phyloP scores from a whole-genome alignment of 345 rosid species.

The Eucalyptus sp. region DNA sequence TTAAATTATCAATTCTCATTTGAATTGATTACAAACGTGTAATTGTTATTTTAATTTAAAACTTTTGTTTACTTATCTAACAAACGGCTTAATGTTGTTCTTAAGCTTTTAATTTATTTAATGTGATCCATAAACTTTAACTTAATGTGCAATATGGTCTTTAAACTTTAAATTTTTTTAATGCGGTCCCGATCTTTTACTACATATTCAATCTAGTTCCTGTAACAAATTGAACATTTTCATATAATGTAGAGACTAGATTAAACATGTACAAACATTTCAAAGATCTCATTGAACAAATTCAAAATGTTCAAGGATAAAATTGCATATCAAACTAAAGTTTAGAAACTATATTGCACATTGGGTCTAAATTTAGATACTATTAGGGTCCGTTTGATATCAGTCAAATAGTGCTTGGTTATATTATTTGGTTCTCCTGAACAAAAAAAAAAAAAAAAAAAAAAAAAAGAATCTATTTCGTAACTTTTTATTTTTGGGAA shows the following conservation, averaged over 20 bases:
- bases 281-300: neutral
- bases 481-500: too few species aligned
- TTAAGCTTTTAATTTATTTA: neutral
- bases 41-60: neutral
- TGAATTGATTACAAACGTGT: neutral
- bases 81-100: neutral
- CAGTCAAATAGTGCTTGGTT: rapidly evolving
- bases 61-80: neutral
- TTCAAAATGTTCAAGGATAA: neutral
- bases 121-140: neutral
- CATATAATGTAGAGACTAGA: neutral
- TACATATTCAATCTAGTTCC: too few species aligned
- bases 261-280: neutral
- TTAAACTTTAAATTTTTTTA: neutral
- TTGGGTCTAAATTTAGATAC: neutral
- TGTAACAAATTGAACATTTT: too few species aligned
- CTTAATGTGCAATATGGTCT: neutral
- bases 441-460: too few species aligned
- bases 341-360: rapidly evolving
- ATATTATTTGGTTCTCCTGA: too few species aligned
- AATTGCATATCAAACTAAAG: too few species aligned
- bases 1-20: neutral
- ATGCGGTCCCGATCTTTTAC: neutral
- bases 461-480: rapidly evolving
- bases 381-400: too few species aligned